Evolutionary conservation across 2,329 filamentous ascomycete genomes (phyloP).

Genomic region (Monilinia polystroma): DNA sequence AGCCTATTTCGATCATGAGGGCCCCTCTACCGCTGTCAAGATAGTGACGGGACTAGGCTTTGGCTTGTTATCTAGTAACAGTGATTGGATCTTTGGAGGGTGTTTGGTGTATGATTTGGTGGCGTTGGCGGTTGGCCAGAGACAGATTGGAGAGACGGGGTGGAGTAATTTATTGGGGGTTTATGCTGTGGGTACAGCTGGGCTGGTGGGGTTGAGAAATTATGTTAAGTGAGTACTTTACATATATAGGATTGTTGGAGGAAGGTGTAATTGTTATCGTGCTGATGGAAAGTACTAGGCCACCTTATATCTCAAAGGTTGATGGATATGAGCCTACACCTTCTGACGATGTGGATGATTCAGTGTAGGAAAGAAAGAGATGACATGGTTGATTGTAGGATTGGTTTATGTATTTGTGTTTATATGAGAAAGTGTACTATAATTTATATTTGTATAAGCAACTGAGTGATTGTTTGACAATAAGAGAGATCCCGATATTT

Average conservation of each 20-base stretch:
- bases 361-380: background rate
- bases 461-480: no score
- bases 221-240: conserved; percentile 48
- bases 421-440: no score
- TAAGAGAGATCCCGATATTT: no score
- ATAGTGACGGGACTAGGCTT: conserved; percentile 55
- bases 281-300: conserved; percentile 29
- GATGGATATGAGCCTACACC: conserved; percentile 29
- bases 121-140: conserved; percentile 54
- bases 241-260: background rate
- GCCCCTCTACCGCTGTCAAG: conserved; percentile 49
- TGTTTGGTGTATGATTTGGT: conserved; percentile 60
- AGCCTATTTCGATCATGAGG: conserved; percentile 52
- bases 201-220: conserved; percentile 52
- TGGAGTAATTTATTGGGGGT: conserved; percentile 53
- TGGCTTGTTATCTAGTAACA: conserved; percentile 47
- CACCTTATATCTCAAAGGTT: conserved; percentile 29
- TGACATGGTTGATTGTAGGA: no score
- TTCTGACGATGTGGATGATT: conserved; percentile 26
- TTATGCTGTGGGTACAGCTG: conserved; percentile 44
- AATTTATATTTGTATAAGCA: no score
- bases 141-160: conserved; percentile 42
- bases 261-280: background rate
- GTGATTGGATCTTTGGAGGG: conserved; percentile 61
- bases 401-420: no score